A percentile compares a stretch with the other conserved stretches of the same genome.
Evolutionary conservation across 2,329 filamentous ascomycete genomes (phyloP).

Genomic region (Hymenoscyphus repandus): DNA sequence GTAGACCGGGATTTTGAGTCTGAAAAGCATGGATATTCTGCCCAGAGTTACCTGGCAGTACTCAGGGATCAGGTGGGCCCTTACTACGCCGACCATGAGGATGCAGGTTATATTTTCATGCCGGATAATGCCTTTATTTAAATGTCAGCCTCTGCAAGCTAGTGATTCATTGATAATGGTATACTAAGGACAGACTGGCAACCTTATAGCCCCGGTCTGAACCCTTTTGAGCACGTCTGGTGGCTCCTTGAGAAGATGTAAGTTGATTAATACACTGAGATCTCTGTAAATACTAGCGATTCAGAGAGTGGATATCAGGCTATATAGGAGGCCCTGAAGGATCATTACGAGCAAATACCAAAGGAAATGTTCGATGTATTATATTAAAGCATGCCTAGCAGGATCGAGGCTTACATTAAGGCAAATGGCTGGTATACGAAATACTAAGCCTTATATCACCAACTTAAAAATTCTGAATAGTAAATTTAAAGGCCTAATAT

Average conservation of each 20-base stretch:
- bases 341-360: not conserved
- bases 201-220: slow-evolving; percentile 9
- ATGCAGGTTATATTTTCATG: slow-evolving; percentile 14
- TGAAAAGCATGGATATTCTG: too few species aligned
- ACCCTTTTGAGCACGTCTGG: slow-evolving; percentile 8
- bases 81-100: not conserved
- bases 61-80: slow-evolving; percentile 3
- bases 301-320: too few species aligned
- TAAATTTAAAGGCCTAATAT: too few species aligned
- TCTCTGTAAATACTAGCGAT: not conserved
- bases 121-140: slow-evolving; percentile 15
- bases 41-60: too few species aligned
- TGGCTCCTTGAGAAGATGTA: not conserved
- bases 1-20: slow-evolving; percentile 5
- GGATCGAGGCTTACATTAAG: not conserved
- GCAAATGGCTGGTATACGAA: too few species aligned
- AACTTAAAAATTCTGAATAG: too few species aligned
- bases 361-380: not conserved
- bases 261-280: not conserved
- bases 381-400: not conserved
- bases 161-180: not conserved
- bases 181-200: not conserved
- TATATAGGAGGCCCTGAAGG: not conserved
- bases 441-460: too few species aligned
- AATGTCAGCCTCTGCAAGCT: not conserved